A percentile compares a stretch with the other conserved stretches of the same genome.
Evolutionary conservation across 257 asterid genomes (phyloP).

Genomic region (Rehmannia glutinosa): DNA sequence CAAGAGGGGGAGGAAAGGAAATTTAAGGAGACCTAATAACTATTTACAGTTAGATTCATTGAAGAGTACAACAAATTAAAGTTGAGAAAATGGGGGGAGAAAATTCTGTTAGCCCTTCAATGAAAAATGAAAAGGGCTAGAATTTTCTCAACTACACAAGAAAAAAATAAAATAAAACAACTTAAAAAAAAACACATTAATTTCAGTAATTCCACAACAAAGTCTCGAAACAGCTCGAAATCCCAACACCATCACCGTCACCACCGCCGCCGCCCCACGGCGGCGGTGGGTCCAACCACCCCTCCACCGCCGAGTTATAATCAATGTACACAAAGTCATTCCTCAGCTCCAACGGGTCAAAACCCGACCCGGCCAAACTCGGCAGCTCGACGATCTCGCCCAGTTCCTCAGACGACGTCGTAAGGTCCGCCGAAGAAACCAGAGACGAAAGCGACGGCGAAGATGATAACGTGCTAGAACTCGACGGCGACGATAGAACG

Average conservation of each 20-base stretch:
- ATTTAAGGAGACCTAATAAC: too few species aligned
- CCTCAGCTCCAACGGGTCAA: conserved; percentile 31
- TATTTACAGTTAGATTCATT: too few species aligned
- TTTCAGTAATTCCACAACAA: conserved; percentile 54
- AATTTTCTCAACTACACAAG: background rate
- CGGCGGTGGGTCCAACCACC: conserved; percentile 42
- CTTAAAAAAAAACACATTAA: background rate
- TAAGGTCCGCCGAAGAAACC: conserved; percentile 36
- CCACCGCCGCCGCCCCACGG: conserved; percentile 27
- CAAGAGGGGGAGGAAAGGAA: too few species aligned
- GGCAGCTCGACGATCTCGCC: conserved; percentile 43
- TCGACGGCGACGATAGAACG: conserved; percentile 1
- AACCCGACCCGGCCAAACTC: conserved; percentile 28
- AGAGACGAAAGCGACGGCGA: conserved; percentile 43
- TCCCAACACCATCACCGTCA: conserved; percentile 23
- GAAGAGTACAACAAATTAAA: too few species aligned
- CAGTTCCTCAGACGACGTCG: conserved; percentile 32
- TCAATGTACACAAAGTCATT: conserved; percentile 31
- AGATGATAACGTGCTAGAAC: background rate
- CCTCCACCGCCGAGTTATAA: conserved; percentile 27
- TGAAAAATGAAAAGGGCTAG: conserved; percentile 20
- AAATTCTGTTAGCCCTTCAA: conserved; percentile 6
- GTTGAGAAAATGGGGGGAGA: background rate
- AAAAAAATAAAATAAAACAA: background rate
- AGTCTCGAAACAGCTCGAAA: conserved; percentile 38